Base-by-base conservation (phyloP, 129 eudicot species). In the Artemisia argyi region DNA sequence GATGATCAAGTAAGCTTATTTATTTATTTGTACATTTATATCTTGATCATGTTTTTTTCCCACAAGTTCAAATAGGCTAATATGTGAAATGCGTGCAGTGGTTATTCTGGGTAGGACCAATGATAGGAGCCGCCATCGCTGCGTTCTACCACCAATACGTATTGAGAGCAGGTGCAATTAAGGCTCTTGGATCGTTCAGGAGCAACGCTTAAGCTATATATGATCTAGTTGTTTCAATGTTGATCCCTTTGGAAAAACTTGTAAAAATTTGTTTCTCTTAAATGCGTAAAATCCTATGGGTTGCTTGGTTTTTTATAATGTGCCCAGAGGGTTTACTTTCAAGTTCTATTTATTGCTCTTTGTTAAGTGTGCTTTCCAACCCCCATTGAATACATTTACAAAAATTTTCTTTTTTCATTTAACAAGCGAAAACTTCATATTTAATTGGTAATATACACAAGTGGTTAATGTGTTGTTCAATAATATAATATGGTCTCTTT, bases 41-140 rank as follows among this genome's bases (percentile, higher is more conserved):
- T 56, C 8, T 11, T 11, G 3, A 10, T 64, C 1, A 8, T 20
- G 4, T 7, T 59, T 22, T n/a, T 16, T 7, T 17, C 7, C 61
- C 48, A 69, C 15, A 58, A 54, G 47, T 66, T 17, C 39, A 35
- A 17, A 46, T 72, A 17, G 17, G 47, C 26, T 55, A 14, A 54
- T 28, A 17, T 59, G 51, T 50, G 49, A 47, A 12, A 16, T 69
- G 17, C 76, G 59, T 55, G 19, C 78, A 88, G 90, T 88, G 90
- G 95, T 22, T 88, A n/a, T 85, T 88, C 79, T 88, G 88, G 95
- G 88, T 78, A 24, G 95, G 95, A 18, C 95, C 95, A 0, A 80
- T 85, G 86, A 80, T 85, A 13, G 90, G 95, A 22, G 95, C 95
- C 0, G 90, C 94, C 5, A 82, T 88, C 1, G 90, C 94, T 3